Conservation (phyloP, 352 stramenopile genomes). For the Blastocystis sp. region DNA sequence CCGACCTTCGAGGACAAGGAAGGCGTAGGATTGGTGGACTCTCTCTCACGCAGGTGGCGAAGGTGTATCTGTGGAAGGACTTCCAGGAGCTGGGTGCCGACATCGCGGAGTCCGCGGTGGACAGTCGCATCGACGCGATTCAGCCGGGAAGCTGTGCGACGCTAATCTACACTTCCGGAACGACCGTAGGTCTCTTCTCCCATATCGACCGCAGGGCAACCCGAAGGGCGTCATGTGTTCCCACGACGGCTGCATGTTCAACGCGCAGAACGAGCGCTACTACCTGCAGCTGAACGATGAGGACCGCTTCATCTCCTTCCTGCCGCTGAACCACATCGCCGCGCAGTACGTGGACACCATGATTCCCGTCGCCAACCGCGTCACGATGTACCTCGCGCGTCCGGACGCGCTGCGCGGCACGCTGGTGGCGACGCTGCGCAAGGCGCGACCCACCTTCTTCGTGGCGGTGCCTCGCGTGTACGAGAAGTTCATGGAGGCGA, state of each 20-base stretch:
- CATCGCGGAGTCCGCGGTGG: slow-evolving; percentile 44
- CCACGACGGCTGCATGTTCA: slow-evolving; percentile 60
- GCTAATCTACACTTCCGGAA: slow-evolving; percentile 62
- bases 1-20: background rate
- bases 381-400: slow-evolving; percentile 68
- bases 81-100: slow-evolving; percentile 58
- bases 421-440: slow-evolving; percentile 65
- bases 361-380: slow-evolving; percentile 63
- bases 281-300: slow-evolving; percentile 59
- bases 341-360: slow-evolving; percentile 64
- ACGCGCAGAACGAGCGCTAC: slow-evolving; percentile 28
- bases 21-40: background rate
- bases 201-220: slow-evolving; percentile 29
- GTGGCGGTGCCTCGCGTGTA: slow-evolving; percentile 73
- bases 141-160: slow-evolving; percentile 58
- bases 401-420: slow-evolving; percentile 69
- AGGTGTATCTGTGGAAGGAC: slow-evolving; percentile 59
- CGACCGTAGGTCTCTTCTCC: slow-evolving; percentile 23
- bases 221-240: slow-evolving; percentile 62
- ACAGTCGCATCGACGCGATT: slow-evolving; percentile 57
- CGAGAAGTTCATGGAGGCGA: slow-evolving; percentile 69
- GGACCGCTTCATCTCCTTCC: slow-evolving; percentile 60
- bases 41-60: slow-evolving; percentile 58
- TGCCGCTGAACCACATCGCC: slow-evolving; percentile 65
- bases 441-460: slow-evolving; percentile 70